Base-by-base conservation (phyloP, 2,329 filamentous ascomycete species). In the Aspergillus sojae region DNA sequence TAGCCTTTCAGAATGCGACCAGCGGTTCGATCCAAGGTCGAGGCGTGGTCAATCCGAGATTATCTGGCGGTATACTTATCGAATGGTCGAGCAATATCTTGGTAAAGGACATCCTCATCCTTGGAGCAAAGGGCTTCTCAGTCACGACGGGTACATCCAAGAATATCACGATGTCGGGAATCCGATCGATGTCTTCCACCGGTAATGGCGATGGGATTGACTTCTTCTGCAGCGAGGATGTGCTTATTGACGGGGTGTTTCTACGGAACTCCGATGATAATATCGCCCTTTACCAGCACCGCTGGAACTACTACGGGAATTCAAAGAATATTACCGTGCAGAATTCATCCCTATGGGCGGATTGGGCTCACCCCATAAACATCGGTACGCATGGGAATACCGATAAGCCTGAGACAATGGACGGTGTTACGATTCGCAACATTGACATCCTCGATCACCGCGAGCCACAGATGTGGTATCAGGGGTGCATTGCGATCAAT, bases 341-440 rank as follows among this genome's bases (percentile, higher is more conserved):
- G 23, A 70, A 78, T 60, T 76, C 70, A 12, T 64, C 67, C 1
- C 63, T 78, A 7, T 66, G 72, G 50, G 70, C 77, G 0, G 77
- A 78, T 39, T 65, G 75, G 54, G 76, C 76, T 0, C 76, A 79
- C 55, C 71, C 77, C 0, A 74, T 78, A 45, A 73, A 78, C 4
- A 73, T 78, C 12, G 77, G 77, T 1, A 78, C 76, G 12, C 77
- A 78, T 52, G 77, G 77, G 2, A 77, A 78, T 48, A 67, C 75
- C 0, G 68, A 62, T 9, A 67, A 66, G 10, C 75, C 77, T 0
- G 77, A 79, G 68, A 76, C 70, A 0, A 70, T 75, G 46, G 65
- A 66, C 21, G 68, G 67, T 28, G 64, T 79, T 5, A 62, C 52
- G 0, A 71, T 79, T 59, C 67, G 65, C n/a, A 75, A 78, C 14